phyloP scores from a whole-genome alignment of 176 grass and related monocot species.

The Eremochloa ophiuroides region DNA sequence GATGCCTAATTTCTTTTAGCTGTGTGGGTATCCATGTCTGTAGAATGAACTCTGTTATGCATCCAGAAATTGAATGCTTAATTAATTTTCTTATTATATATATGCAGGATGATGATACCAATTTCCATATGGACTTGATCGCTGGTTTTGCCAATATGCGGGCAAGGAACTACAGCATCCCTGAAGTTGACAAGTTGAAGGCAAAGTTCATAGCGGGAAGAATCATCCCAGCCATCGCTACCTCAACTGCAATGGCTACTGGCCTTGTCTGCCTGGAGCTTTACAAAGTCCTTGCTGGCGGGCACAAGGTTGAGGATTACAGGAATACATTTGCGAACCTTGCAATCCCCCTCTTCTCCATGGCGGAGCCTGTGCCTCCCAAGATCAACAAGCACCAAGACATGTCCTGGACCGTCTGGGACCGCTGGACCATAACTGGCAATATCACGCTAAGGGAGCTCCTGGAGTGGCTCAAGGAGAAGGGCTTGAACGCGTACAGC shows the following conservation, averaged over 20 bases:
- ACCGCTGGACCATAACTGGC: slow-evolving; percentile 77
- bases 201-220: slow-evolving; percentile 94
- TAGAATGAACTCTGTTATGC: neutral
- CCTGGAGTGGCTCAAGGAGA: slow-evolving; percentile 77
- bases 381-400: slow-evolving; percentile 67
- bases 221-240: slow-evolving; percentile 91
- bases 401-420: slow-evolving; percentile 85
- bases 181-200: slow-evolving; percentile 90
- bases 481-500: slow-evolving; percentile 77
- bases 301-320: slow-evolving; percentile 73
- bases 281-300: slow-evolving; percentile 70
- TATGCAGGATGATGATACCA: slow-evolving; percentile 88
- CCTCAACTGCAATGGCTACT: slow-evolving; percentile 76
- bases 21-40: neutral
- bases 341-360: slow-evolving; percentile 84
- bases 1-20: neutral
- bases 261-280: slow-evolving; percentile 87
- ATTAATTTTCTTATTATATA: neutral
- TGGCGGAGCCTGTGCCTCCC: slow-evolving; percentile 76
- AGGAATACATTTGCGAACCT: slow-evolving; percentile 88
- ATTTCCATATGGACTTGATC: slow-evolving; percentile 94
- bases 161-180: slow-evolving; percentile 82
- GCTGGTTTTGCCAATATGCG: slow-evolving; percentile 92
- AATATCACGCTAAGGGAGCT: slow-evolving; percentile 72
- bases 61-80: neutral